These are phyloP conservation scores for Dalbergia oliveri DNA, from an alignment of 306 rosid species.

Conservation along the genomic window DNA sequence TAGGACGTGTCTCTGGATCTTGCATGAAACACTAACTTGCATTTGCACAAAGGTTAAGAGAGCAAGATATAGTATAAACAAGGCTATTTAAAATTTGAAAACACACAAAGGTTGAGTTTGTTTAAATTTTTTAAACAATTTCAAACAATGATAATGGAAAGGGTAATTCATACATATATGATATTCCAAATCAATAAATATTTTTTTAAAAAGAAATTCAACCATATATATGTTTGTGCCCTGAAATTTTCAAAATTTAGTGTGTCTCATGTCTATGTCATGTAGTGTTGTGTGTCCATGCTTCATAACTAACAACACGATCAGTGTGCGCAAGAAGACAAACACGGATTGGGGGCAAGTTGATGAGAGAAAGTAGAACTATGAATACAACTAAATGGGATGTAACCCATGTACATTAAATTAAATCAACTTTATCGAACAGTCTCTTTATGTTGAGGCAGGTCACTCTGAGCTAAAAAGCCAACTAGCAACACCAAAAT, in stretches of 20 bases:
- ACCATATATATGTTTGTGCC: background rate
- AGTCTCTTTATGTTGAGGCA: background rate
- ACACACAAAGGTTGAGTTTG: too few species aligned
- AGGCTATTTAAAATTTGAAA: background rate
- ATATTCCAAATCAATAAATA: too few species aligned
- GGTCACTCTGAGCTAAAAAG: background rate
- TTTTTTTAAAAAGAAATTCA: too few species aligned
- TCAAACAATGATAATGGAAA: background rate
- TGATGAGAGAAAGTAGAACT: background rate
- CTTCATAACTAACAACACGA: background rate
- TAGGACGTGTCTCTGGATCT: background rate
- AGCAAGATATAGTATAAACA: background rate
- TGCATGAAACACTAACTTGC: background rate
- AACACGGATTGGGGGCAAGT: background rate
- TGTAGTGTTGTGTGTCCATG: background rate
- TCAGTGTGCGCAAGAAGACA: background rate
- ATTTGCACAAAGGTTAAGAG: background rate
- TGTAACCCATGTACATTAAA: background rate
- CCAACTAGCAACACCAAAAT: conserved; percentile 4
- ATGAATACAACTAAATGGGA: conserved; percentile 14
- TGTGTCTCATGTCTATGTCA: background rate
- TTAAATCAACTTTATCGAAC: conserved; percentile 8
- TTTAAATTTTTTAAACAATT: background rate
- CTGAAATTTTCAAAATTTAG: too few species aligned
- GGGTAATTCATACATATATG: background rate